phyloP scores from a whole-genome alignment of 2,329 filamentous ascomycete species.

The Clarireedia monteithiana region DNA sequence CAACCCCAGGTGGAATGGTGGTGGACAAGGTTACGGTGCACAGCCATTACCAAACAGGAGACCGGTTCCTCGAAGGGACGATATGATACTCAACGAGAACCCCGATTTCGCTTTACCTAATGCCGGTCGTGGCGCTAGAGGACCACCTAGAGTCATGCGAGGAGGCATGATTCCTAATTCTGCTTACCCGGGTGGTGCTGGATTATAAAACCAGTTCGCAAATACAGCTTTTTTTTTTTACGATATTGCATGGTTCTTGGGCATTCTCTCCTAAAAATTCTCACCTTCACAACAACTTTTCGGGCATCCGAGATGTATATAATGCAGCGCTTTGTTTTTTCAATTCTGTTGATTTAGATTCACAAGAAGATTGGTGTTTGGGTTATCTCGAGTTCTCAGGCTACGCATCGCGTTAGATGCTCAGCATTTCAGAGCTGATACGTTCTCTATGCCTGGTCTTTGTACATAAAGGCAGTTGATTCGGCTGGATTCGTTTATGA shows the following conservation, averaged over 20 bases:
- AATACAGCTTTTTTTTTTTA: not conserved
- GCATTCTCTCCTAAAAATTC: conserved; percentile 3
- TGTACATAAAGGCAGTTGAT: not conserved
- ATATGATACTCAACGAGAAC: conserved; percentile 70
- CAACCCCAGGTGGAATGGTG: conserved; percentile 73
- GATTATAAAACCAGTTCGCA: conserved; percentile 11
- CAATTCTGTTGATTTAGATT: conserved; percentile 18
- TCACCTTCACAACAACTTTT: conserved; percentile 9
- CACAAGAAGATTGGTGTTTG: conserved; percentile 7
- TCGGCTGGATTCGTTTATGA: not conserved
- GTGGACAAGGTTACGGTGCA: conserved; percentile 22
- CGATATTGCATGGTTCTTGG: conserved; percentile 15
- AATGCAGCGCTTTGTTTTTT: conserved; percentile 14
- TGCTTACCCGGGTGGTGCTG: conserved; percentile 38
- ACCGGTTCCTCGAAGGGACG: conserved; percentile 45
- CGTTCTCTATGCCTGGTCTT: not conserved
- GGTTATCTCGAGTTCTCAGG: not conserved
- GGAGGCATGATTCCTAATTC: conserved; percentile 42
- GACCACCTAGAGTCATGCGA: conserved; percentile 13
- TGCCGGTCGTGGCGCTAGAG: conserved; percentile 21
- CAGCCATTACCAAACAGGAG: conserved; percentile 29
- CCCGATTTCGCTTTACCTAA: conserved; percentile 74
- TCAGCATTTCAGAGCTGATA: not conserved
- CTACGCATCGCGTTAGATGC: not conserved
- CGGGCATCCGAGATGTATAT: conserved; percentile 17